Evolutionary conservation across 305 asterid genomes (phyloP), one percentile per base, ranked within the genome.

Genomic region (Caryopteris hybrid): DNA sequence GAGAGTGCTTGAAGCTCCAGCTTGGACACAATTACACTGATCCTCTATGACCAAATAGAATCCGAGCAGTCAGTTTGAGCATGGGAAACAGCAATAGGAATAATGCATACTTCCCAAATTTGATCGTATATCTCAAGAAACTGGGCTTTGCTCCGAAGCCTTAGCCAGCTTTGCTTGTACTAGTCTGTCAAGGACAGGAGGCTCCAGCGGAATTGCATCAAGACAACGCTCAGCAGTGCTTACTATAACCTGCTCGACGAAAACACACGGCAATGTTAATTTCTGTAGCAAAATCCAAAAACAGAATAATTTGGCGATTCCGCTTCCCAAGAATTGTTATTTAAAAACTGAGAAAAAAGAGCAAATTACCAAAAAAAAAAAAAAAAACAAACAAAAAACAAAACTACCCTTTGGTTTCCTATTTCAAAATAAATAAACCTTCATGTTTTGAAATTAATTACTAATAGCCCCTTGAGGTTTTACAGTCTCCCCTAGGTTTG

Each of bases 201-300:
- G 86, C 77, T 93, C 96, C 56, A 93, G 70, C 16, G 95, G 88
- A 69, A 78, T 76, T 31, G 89, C 84, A 83, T 93, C 97, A 1
- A 88, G 91, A 74, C 95, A 90, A 31, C 98, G 94, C 79, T 93
- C 97, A 10, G 97, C 90, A 41, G 87, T 80, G 76, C 88, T 84
- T 67, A 88, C 95, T 64, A 88, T 79, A 53, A 88, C 98, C 98
- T 92, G 87, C 72, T 67, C 83, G 64, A 61, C 11, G 55, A 61
- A 68, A 63, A 18, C 27, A 66, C 18, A 61, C 34, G 2, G 36
- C 3, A 38, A 56, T 36, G 16, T 8, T 33, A 14, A 48, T 29
- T 29, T 33, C 25, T 11, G 6, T 43, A 20, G 54, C 61, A 13
- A 57, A 64, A 64, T 54, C 21, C 12, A 33, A 52, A 18, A 39